phyloP scores from a whole-genome alignment of 139 green algal genomes.

The Bryopsis sp. region DNA sequence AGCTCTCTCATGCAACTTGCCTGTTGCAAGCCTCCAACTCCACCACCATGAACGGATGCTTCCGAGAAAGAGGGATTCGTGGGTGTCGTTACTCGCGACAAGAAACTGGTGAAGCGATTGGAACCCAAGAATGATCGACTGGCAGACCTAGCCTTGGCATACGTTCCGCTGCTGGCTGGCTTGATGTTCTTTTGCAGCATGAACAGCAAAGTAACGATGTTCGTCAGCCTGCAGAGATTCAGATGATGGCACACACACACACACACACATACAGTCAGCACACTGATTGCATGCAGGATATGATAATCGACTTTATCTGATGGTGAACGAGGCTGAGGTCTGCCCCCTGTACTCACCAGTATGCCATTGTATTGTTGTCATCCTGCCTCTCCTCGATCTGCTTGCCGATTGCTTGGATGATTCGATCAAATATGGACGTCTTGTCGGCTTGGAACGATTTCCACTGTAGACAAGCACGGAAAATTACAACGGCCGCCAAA shows the following conservation, averaged over 20 bases:
- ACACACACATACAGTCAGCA: neutral
- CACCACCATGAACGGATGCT: conserved; percentile 76
- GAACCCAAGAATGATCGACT: conserved; percentile 34
- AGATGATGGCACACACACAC: too few species aligned
- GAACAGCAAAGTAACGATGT: conserved; percentile 90
- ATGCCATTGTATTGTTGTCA: conserved; percentile 78
- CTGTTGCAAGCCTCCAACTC: conserved; percentile 54
- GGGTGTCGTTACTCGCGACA: conserved; percentile 27
- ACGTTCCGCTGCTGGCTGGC: conserved; percentile 42
- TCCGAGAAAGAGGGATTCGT: conserved; percentile 26
- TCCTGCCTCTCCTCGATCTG: conserved; percentile 82
- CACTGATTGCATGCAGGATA: too few species aligned
- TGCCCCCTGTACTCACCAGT: conserved; percentile 57
- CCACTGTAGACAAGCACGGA: conserved; percentile 84
- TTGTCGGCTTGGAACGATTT: conserved; percentile 83
- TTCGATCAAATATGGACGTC: conserved; percentile 90
- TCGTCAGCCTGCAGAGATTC: conserved; percentile 60
- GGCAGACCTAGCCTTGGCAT: neutral
- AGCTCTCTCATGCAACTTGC: too few species aligned
- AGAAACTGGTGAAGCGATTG: conserved; percentile 44
- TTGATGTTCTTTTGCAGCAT: conserved; percentile 94
- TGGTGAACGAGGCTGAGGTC: neutral
- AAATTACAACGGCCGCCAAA: conserved; percentile 80
- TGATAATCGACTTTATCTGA: too few species aligned
- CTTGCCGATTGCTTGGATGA: conserved; percentile 80